Evolutionary conservation across 2,329 filamentous ascomycete genomes (phyloP), one percentile per base, ranked within the genome.

Genomic region (Pseudocercospora vitis): DNA sequence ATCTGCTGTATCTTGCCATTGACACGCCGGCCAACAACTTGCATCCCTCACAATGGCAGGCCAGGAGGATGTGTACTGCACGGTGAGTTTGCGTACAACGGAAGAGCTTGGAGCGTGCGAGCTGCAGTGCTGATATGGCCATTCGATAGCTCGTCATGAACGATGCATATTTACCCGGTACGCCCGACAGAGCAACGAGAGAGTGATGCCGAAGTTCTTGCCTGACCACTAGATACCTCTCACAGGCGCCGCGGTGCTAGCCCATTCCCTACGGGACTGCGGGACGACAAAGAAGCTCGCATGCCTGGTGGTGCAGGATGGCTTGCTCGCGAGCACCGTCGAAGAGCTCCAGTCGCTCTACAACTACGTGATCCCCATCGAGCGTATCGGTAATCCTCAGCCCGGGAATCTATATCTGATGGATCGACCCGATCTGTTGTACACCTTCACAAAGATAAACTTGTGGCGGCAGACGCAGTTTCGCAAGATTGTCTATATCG

Each of bases 361-460:
- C 76, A 88, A 99, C 76, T 86, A 92, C 70, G 78, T 97, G 56
- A 87, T 97, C 59, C 86, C 91, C 26, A 89, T 97, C 52, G 81
- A 86, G 51, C 84, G 86, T 59, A 85, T 96, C 67, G 82, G 81
- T 59, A 97, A 91, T 70, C 79, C 82, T 54, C 83, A 81, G 37
- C 87, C 89, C 2, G 84, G 84, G 53, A 97, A 97, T 67, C 82
- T 99, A 52, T 85, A 87, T 71, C 81, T 97, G 52, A 96, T 99
- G 91, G 85, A 91, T 70, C 88, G 94, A 49, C 82, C 85, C 59
- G 94, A 99, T 68, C 80, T 99, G 47, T 85, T 92, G 67, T 92
- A 91, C 23, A 88, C 91, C 59, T 97, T 97, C 69, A 97, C 94
- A 63, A 99, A 99, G 77, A 91, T 99, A 73, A 85, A 89, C 62